Evolutionary conservation across 1,284 basidiomycete genomes (phyloP).

Genomic region (Ganoderma resinaceum): DNA sequence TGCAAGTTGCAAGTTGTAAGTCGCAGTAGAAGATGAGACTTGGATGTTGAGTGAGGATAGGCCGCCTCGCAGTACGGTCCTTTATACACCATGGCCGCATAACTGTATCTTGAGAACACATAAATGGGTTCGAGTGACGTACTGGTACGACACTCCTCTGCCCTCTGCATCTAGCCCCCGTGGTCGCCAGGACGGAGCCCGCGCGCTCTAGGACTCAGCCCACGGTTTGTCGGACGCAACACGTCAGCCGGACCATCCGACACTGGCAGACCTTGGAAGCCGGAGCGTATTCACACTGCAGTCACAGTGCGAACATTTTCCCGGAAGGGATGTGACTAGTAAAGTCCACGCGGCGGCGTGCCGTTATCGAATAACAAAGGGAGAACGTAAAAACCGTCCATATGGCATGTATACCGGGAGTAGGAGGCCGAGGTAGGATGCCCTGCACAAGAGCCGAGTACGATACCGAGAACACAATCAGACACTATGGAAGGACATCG

Average conservation of each 20-base stretch:
- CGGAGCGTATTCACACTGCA: neutral
- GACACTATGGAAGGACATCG: neutral
- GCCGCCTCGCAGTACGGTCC: neutral
- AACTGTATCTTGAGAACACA: neutral
- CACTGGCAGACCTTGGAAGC: neutral
- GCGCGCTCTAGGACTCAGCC: neutral
- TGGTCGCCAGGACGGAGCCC: neutral
- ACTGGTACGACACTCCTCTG: neutral
- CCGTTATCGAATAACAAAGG: neutral
- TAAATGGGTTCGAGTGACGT: neutral
- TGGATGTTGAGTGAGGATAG: conserved; percentile 2
- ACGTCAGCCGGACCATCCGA: neutral
- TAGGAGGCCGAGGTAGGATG: neutral
- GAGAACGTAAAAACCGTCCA: neutral
- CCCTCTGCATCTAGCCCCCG: neutral
- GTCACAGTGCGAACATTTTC: neutral
- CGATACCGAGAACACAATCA: neutral
- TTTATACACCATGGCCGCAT: neutral
- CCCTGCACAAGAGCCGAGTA: neutral
- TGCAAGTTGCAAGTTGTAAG: neutral
- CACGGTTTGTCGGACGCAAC: neutral
- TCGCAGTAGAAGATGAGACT: neutral
- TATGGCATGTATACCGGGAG: neutral
- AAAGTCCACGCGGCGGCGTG: neutral
- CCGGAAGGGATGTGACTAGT: neutral